Conservation (phyloP, 2,329 filamentous ascomycete genomes). For the Pyricularia pennisetigena region DNA sequence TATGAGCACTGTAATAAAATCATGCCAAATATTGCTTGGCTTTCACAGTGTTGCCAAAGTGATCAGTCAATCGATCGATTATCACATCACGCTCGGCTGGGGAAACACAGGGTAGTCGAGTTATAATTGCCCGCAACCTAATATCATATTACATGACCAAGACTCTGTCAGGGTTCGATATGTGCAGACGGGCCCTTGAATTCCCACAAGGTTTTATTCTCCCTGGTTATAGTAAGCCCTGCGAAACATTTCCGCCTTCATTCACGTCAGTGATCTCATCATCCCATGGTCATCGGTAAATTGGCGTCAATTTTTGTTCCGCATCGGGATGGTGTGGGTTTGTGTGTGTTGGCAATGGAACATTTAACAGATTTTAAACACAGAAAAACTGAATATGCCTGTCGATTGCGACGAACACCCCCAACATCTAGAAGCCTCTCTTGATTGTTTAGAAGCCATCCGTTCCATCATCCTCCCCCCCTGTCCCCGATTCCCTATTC, state of each 20-base stretch:
- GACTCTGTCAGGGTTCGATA: not conserved
- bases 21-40: not conserved
- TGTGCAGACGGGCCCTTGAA: not conserved
- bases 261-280: not conserved
- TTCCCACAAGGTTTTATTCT: not conserved
- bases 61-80: not conserved
- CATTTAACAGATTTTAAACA: not conserved
- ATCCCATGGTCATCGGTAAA: not conserved
- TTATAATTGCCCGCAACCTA: not conserved
- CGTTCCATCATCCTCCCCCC: not conserved
- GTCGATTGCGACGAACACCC: not conserved
- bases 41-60: not conserved
- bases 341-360: not conserved
- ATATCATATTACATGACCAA: not conserved
- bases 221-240: not conserved
- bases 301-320: not conserved
- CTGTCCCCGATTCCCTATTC: not conserved
- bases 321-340: not conserved
- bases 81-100: not conserved
- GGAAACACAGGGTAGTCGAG: not conserved
- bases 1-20: not conserved
- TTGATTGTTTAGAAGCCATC: not conserved
- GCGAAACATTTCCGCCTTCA: not conserved
- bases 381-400: not conserved
- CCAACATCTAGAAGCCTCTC: not conserved